Evolutionary conservation across 1,284 basidiomycete species (phyloP).

Genomic region (Melampsora larici-populina): DNA sequence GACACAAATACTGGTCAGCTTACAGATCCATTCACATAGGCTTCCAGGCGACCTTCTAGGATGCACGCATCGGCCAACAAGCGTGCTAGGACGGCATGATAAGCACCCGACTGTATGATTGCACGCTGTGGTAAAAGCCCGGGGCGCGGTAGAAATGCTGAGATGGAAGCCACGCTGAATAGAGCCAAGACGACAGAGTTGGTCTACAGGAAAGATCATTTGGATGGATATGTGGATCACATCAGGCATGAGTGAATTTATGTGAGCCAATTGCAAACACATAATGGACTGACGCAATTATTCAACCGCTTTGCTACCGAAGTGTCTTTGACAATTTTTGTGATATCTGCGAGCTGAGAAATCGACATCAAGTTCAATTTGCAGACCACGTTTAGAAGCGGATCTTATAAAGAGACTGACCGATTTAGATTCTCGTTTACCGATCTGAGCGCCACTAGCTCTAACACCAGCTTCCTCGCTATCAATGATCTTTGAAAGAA

Average conservation of each 20-base stretch:
- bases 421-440: conserved; percentile 7
- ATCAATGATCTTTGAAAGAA: conserved; percentile 1
- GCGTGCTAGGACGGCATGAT: conserved; percentile 7
- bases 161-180: conserved; percentile 26
- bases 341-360: conserved; percentile 22
- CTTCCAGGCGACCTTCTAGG: neutral
- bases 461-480: neutral
- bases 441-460: neutral
- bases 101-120: conserved; percentile 26
- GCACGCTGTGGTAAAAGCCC: conserved; percentile 33
- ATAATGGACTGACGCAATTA: conserved; percentile 1
- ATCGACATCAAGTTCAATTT: neutral
- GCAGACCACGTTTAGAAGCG: neutral
- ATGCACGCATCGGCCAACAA: conserved; percentile 4
- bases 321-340: conserved; percentile 16
- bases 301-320: conserved; percentile 7
- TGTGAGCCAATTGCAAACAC: too few relatives aligned
- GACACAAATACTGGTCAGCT: neutral
- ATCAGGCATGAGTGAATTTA: too few relatives aligned
- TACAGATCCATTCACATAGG: neutral
- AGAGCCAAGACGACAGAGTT: conserved; percentile 26
- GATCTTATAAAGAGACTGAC: neutral
- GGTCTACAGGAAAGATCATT: conserved; percentile 3
- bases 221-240: neutral
- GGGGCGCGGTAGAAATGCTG: conserved; percentile 30